Evolutionary conservation across 108 stramenopile species (phyloP).

Genomic region (Cafeteria roenbergensis): DNA sequence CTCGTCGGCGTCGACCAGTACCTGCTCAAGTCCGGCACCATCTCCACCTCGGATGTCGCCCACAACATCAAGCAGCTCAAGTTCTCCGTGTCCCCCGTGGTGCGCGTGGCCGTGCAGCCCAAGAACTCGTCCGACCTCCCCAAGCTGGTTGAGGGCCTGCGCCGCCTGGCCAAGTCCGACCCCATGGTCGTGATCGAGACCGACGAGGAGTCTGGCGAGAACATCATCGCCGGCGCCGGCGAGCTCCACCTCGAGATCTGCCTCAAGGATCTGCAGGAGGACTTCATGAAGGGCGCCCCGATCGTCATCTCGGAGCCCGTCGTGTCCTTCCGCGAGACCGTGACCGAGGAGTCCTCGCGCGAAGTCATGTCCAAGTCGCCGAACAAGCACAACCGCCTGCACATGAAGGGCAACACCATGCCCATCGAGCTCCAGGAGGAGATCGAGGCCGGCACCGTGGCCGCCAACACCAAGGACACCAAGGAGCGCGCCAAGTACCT

Average conservation of each 20-base stretch:
- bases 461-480: constrained; percentile 59
- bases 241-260: constrained; percentile 99
- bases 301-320: constrained; percentile 98
- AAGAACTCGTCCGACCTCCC: constrained; percentile 99
- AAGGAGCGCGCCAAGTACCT: constrained; percentile 83
- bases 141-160: constrained; percentile 99
- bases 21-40: constrained; percentile 99
- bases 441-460: constrained; percentile 86
- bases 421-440: constrained; percentile 71
- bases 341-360: constrained; percentile 69
- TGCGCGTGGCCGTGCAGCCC: constrained; percentile 97
- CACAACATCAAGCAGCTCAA: constrained; percentile 98
- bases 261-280: constrained; percentile 98
- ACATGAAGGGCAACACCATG: constrained; percentile 70
- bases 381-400: constrained; percentile 99
- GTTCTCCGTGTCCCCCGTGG: constrained; percentile 98
- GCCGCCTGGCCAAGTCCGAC: constrained; percentile 98
- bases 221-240: constrained; percentile 97
- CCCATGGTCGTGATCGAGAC: constrained; percentile 99
- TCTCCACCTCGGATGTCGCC: constrained; percentile 84
- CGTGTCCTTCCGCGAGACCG: constrained; percentile 98
- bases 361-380: constrained; percentile 95
- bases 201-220: constrained; percentile 87
- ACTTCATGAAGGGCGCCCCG: constrained; percentile 94
- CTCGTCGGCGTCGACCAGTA: constrained; percentile 99